Evolutionary conservation across 2,329 filamentous ascomycete genomes (phyloP), one percentile per base, ranked within the genome.

Genomic region (Fusarium hostae): DNA sequence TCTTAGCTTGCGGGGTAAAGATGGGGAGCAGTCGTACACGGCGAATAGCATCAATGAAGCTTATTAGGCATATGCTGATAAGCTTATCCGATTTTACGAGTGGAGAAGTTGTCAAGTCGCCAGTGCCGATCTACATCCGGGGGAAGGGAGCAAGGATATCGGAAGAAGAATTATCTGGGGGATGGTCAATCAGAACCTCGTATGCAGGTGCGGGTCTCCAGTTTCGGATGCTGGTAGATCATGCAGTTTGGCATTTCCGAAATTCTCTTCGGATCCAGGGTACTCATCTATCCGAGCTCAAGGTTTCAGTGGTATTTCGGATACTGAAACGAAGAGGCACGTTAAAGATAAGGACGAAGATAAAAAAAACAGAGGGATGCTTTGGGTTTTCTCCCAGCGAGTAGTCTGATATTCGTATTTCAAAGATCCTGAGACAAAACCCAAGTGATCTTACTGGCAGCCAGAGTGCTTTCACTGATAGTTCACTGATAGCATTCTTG

Each of bases 351-450:
- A 9, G 9, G 9, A 20, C 6, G 2, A 11, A 37, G 18, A 11
- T 10, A 18, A 37, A 18, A 37, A 18, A 5, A 9, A 37, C 9
- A 37, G 4, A 37, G 35, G 3, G 9, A 35, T 35, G 12, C 34
- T 39, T n/a, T 39, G 6, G 3, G 6, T n/a, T 35, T 16, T 3
- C 9, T 16, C 7, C 4, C 15, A 9, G 2, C 7, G 15, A 32
- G 4, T 13, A 13, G 3, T n/a, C 11, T 13, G 12, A 4, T 32
- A 13, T 35, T 4, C 2, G 15, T 35, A 12, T 15, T 6, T n/a
- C 9, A 2, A 0, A n/a, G 1, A 15, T 16, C 4, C 16, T n/a
- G 5, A 12, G 15, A 15, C 0, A 10, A 30, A 4, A 20, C 20
- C 10, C 2, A 0, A 5, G 6, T n/a, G 11, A 8, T 1, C 13